A percentile compares a stretch with the other conserved stretches of the same genome.
Evolutionary conservation across 2,329 filamentous ascomycete species (phyloP).

Genomic region (Aspergillus quadrilineatus): DNA sequence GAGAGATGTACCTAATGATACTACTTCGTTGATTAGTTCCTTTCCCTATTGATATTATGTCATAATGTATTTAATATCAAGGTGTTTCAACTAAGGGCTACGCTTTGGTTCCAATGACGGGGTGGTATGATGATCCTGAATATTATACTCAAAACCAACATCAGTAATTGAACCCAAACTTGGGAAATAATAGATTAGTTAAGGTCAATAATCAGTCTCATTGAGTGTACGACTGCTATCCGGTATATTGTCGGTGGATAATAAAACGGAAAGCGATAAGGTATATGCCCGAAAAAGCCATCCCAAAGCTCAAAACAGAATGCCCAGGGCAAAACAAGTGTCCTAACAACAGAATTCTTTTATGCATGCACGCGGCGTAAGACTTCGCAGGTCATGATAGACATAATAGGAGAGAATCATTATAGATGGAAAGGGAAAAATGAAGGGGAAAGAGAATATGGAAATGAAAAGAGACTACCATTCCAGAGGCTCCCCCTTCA

Average conservation of each 20-base stretch:
- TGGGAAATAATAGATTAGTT: neutral
- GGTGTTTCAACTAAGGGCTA: too few species aligned
- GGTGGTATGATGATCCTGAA: too few species aligned
- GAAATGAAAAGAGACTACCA: slow-evolving; percentile 60
- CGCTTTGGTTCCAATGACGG: too few species aligned
- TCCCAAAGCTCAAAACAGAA: slow-evolving; percentile 1
- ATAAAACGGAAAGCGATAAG: neutral
- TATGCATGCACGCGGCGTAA: neutral
- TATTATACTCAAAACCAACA: too few species aligned
- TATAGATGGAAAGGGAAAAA: slow-evolving; percentile 34
- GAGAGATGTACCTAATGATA: neutral
- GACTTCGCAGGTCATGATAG: neutral
- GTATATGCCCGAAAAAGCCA: neutral
- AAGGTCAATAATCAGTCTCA: neutral
- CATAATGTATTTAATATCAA: too few species aligned
- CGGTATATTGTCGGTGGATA: neutral
- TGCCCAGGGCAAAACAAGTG: neutral
- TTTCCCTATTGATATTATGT: too few species aligned
- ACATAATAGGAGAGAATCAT: slow-evolving; percentile 1
- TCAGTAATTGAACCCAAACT: too few species aligned
- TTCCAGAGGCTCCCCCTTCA: slow-evolving; percentile 80
- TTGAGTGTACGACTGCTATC: slow-evolving; percentile 2
- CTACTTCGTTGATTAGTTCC: too few species aligned
- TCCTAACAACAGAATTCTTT: neutral
- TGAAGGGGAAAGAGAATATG: slow-evolving; percentile 2